A percentile compares a stretch with the other conserved stretches of the same genome.
These are phyloP conservation scores for Mucor circinelloides DNA, from an alignment of 371 early-diverging fungal genomes.

Conservation along the genomic window DNA sequence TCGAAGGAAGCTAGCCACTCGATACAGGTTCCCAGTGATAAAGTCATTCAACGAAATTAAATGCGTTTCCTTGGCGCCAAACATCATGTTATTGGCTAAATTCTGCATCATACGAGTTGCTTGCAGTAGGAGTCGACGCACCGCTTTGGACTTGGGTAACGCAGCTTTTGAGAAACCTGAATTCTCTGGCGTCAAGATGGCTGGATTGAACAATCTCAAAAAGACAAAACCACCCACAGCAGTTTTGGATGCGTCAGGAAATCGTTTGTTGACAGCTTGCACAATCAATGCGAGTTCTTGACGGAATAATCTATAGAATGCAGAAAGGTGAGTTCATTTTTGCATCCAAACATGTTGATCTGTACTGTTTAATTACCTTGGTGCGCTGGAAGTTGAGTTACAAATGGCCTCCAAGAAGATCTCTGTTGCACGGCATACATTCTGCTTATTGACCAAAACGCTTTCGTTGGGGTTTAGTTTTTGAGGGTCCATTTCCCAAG, in stretches of 20 bases:
- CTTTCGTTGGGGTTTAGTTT: slow-evolving; percentile 64
- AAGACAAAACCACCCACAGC: slow-evolving; percentile 94
- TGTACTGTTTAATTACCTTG: too few relatives aligned
- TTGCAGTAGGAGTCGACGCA: slow-evolving; percentile 81
- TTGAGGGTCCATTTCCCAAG: slow-evolving; percentile 83
- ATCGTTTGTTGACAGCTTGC: slow-evolving; percentile 72
- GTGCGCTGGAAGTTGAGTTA: slow-evolving; percentile 69
- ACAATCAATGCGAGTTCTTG: slow-evolving; percentile 76
- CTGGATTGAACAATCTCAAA: slow-evolving; percentile 90
- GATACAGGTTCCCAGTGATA: slow-evolving; percentile 67
- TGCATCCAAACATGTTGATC: too few relatives aligned
- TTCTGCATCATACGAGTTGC: slow-evolving; percentile 96
- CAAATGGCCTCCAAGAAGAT: slow-evolving; percentile 79
- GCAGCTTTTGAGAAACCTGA: slow-evolving; percentile 50
- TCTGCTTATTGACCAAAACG: slow-evolving; percentile 65
- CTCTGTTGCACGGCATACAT: slow-evolving; percentile 74
- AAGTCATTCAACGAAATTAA: slow-evolving; percentile 87
- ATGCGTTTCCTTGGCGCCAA: slow-evolving; percentile 88
- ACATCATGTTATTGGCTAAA: slow-evolving; percentile 91
- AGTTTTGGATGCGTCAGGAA: slow-evolving; percentile 79
- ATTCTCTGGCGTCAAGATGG: slow-evolving; percentile 83
- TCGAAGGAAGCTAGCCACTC: slow-evolving; percentile 58
- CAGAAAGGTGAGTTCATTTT: neutral
- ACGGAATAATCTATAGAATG: slow-evolving; percentile 54
- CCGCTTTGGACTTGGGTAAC: slow-evolving; percentile 54